phyloP scores from a whole-genome alignment of 331 rosid genomes.

The Dryas integrifolia region DNA sequence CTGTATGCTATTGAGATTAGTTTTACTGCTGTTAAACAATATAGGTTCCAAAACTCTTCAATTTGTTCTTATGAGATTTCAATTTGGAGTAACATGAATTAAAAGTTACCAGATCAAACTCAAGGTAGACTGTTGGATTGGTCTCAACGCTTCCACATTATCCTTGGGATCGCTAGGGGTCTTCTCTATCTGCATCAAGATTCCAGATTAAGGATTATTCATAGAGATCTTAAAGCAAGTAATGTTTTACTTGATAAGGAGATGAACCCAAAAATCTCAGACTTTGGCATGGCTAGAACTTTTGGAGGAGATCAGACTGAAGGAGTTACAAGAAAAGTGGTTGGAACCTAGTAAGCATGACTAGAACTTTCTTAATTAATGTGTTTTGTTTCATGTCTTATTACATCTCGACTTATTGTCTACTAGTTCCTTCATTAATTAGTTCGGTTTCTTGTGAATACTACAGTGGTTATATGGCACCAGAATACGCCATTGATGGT shows the following conservation, averaged over 20 bases:
- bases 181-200: slow-evolving; percentile 48
- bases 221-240: slow-evolving; percentile 46
- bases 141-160: slow-evolving; percentile 28
- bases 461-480: slow-evolving; percentile 40
- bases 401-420: neutral
- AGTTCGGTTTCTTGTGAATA: neutral
- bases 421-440: neutral
- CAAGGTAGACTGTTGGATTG: slow-evolving; percentile 28
- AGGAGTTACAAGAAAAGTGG: slow-evolving; percentile 38
- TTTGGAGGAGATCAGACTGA: slow-evolving; percentile 31
- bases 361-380: neutral
- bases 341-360: slow-evolving; percentile 42
- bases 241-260: slow-evolving; percentile 39
- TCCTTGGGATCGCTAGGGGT: slow-evolving; percentile 34
- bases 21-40: neutral
- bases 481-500: slow-evolving; percentile 40
- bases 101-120: slow-evolving; percentile 19
- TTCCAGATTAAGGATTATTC: slow-evolving; percentile 36
- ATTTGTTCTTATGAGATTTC: neutral
- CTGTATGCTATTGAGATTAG: neutral
- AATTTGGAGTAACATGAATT: neutral
- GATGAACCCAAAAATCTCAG: slow-evolving; percentile 50
- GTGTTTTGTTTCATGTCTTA: neutral
- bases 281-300: slow-evolving; percentile 46
- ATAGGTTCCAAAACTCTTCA: neutral